Base-by-base conservation (phyloP, 352 stramenopile species). In the Phytophthora europaea region DNA sequence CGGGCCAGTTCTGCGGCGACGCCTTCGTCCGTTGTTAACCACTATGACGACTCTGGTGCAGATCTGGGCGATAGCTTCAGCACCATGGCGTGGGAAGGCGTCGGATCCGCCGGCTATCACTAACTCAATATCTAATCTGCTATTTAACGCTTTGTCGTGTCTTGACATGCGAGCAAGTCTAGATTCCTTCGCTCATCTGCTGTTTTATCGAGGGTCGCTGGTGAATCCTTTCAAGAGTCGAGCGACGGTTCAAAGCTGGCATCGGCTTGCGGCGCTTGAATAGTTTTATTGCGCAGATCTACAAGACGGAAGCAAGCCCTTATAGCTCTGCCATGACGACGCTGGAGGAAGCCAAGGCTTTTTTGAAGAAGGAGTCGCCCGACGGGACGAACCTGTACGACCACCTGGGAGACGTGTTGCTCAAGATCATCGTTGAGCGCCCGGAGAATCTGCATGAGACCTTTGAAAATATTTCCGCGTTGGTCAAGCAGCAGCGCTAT, bases 311-410 rank as follows among this genome's bases (percentile, higher is more conserved):
- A 53, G 38, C 40, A 64, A 56, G 53, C 9, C 9, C 28, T 13
- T 15, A 9, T 23, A 43, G 8, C 4, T 28, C 28, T 20, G 40
- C 48, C 9, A 93, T 92, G 83, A 90, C 85, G 65, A 93, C 84
- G 52, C 73, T 97, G 51, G 93, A 98, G 36, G 88, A 95, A 70
- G 92, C 91, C 22, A 97, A 97, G 70, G 91, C 93, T 2, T 97
- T 96, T 70, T 67, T 98, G 60, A 91, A 97, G 78, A 90, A 95
- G 56, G 86, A 97, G 45, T 73, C 71, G 7, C 48, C 58, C 6
- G 88, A 94, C 53, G 90, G 89, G 36, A 92, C 90, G 12, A 95
- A 92, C 66, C 69, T 97, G 31, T 97, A 97, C 65, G 89, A 96
- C 61, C 90, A 96, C 53, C 74, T 97, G 47, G 91, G 90, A 2